These are phyloP conservation scores for Lathyrus tuberosus DNA, from an alignment of 306 rosid genomes.

Conservation along the genomic window DNA sequence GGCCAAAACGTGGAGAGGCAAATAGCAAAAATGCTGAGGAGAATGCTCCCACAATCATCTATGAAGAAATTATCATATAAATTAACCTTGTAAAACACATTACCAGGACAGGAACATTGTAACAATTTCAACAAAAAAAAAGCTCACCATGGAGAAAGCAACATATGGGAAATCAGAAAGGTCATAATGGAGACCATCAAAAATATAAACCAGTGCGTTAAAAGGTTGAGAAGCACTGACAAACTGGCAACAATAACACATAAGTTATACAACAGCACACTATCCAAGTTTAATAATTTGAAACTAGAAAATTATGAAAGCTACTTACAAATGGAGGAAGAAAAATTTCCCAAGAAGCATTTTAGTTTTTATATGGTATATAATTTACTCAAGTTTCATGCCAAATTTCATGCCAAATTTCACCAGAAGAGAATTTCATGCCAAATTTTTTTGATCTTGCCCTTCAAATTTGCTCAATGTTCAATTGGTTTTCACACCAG, in stretches of 20 bases:
- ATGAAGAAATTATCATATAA: no score
- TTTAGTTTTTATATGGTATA: conserved; percentile 14
- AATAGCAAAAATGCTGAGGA: conserved; percentile 70
- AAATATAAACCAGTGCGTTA: conserved; percentile 77
- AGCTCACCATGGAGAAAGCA: conserved; percentile 81
- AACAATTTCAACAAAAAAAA: no score
- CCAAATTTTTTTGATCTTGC: conserved; percentile 44
- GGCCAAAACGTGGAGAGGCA: conserved; percentile 64
- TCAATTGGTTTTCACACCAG: conserved; percentile 26
- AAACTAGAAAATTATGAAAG: no score
- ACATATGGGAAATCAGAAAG: conserved; percentile 93
- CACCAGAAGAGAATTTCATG: no score
- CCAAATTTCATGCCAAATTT: no score
- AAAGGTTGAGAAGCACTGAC: conserved; percentile 95
- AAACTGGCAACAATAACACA: no score
- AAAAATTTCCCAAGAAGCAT: neutral
- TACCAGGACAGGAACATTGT: no score
- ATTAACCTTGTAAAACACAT: no score
- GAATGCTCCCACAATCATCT: no score
- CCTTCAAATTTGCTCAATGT: conserved; percentile 38
- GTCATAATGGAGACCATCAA: conserved; percentile 93
- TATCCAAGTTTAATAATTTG: no score
- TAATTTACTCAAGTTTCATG: conserved; percentile 15
- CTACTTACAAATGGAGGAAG: conserved; percentile 13
- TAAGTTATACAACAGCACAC: no score